Evolutionary conservation across 2,329 filamentous ascomycete species (phyloP).

Genomic region (Apiospora phragmitis): DNA sequence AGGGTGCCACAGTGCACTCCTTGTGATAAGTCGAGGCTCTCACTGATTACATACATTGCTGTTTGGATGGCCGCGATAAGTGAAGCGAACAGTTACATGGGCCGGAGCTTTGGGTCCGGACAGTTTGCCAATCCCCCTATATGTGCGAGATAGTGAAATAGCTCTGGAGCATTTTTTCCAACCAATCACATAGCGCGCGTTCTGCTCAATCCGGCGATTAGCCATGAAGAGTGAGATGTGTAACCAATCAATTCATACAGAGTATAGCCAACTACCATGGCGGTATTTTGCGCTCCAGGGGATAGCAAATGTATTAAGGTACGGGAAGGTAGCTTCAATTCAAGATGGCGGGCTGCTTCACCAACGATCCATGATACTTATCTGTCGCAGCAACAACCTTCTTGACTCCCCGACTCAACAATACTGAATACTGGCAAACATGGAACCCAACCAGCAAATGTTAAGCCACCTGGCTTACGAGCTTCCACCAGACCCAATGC

Average conservation of each 20-base stretch:
- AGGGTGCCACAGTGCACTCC: too few relatives aligned
- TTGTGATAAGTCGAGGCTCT: not conserved
- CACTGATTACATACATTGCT: not conserved
- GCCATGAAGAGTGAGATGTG: too few relatives aligned
- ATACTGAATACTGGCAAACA: too few relatives aligned
- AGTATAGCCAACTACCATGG: too few relatives aligned
- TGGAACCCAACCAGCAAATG: not conserved
- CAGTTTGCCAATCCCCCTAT: not conserved
- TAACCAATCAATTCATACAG: too few relatives aligned
- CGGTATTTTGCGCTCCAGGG: too few relatives aligned
- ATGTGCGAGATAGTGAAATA: too few relatives aligned
- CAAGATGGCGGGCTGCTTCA: not conserved
- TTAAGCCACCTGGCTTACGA: not conserved
- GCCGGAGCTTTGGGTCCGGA: not conserved
- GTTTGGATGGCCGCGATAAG: not conserved
- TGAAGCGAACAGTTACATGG: not conserved
- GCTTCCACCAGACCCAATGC: not conserved
- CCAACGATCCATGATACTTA: not conserved
- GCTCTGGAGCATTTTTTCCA: too few relatives aligned
- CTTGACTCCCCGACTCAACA: not conserved
- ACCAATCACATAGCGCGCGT: too few relatives aligned
- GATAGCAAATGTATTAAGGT: not conserved
- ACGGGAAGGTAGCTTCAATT: not conserved
- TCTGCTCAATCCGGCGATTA: too few relatives aligned
- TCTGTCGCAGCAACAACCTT: not conserved